These are phyloP conservation scores for Penicillium sp. DNA, from an alignment of 2,329 filamentous ascomycete genomes.

Conservation along the genomic window DNA sequence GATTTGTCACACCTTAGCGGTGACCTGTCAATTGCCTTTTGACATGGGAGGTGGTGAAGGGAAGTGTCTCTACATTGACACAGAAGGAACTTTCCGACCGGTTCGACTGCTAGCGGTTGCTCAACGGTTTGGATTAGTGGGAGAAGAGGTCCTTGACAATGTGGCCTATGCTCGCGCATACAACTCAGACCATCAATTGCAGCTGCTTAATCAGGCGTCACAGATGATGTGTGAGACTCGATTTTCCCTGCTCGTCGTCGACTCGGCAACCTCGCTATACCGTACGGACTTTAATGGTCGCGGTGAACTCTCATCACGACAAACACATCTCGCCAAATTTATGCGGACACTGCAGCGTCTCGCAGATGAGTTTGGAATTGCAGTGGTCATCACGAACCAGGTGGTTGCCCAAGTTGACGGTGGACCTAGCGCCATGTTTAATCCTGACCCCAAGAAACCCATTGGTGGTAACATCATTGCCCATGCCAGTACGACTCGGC, in stretches of 20 bases:
- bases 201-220: conserved; percentile 87
- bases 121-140: conserved; percentile 87
- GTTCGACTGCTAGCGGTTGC: conserved; percentile 87
- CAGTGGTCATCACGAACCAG: conserved; percentile 97
- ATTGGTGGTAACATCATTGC: conserved; percentile 99
- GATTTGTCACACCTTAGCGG: conserved; percentile 96
- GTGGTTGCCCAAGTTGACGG: conserved; percentile 98
- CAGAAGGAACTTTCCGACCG: conserved; percentile 92
- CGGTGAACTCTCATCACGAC: conserved; percentile 88
- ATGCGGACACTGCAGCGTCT: conserved; percentile 46
- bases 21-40: conserved; percentile 94
- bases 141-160: conserved; percentile 96
- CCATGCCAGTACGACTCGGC: conserved; percentile 87
- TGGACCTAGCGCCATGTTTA: conserved; percentile 95
- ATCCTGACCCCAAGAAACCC: conserved; percentile 97
- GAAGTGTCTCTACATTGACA: conserved; percentile 98
- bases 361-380: conserved; percentile 81
- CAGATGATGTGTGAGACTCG: conserved; percentile 99
- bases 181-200: conserved; percentile 96
- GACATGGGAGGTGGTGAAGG: conserved; percentile 98
- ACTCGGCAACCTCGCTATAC: conserved; percentile 92
- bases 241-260: conserved; percentile 91
- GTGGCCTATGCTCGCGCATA: conserved; percentile 97
- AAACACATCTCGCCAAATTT: conserved; percentile 52
- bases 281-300: conserved; percentile 95